Evolutionary conservation across 768 basidiomycete species (phyloP).

Genomic region (Amanita brunnescens): DNA sequence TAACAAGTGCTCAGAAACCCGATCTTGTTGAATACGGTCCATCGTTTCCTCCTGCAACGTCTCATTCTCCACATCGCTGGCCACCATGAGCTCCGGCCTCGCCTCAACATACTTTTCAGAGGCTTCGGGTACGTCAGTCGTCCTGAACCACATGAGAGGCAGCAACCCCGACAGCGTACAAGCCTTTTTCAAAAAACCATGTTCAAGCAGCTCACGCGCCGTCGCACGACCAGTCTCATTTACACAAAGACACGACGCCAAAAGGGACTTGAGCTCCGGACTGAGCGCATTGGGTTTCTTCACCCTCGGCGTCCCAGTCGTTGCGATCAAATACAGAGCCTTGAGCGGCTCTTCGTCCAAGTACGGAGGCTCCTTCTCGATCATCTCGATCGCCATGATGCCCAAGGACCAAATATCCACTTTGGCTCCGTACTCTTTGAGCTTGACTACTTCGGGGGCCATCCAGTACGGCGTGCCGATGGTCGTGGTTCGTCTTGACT

Average conservation of each 20-base stretch:
- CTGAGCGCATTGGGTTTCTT: slow-evolving; percentile 93
- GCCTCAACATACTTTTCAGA: too few species aligned
- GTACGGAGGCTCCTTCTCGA: slow-evolving; percentile 95
- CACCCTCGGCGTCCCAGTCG: slow-evolving; percentile 95
- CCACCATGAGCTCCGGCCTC: too few species aligned
- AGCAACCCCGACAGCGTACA: slow-evolving; percentile 79
- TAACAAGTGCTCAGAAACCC: too few species aligned
- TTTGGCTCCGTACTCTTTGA: slow-evolving; percentile 94
- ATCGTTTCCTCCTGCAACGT: too few species aligned
- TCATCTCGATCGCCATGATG: slow-evolving; percentile 99
- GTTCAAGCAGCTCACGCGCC: slow-evolving; percentile 81
- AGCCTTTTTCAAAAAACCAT: slow-evolving; percentile 89
- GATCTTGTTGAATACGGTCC: too few species aligned
- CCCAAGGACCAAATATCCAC: slow-evolving; percentile 97
- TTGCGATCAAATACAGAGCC: slow-evolving; percentile 94
- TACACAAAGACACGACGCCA: slow-evolving; percentile 98
- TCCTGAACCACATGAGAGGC: slow-evolving; percentile 75
- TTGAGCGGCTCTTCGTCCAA: slow-evolving; percentile 92
- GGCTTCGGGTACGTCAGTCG: too few species aligned
- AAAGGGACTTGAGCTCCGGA: slow-evolving; percentile 88
- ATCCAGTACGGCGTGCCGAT: slow-evolving; percentile 98
- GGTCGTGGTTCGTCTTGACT: slow-evolving; percentile 97
- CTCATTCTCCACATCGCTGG: too few species aligned
- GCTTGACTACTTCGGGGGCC: slow-evolving; percentile 98
- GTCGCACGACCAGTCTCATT: slow-evolving; percentile 92